Percentiles rank a stretch among this genome's conserved stretches.
phyloP scores from a whole-genome alignment of 345 rosid species.

The Durio zibethinus region DNA sequence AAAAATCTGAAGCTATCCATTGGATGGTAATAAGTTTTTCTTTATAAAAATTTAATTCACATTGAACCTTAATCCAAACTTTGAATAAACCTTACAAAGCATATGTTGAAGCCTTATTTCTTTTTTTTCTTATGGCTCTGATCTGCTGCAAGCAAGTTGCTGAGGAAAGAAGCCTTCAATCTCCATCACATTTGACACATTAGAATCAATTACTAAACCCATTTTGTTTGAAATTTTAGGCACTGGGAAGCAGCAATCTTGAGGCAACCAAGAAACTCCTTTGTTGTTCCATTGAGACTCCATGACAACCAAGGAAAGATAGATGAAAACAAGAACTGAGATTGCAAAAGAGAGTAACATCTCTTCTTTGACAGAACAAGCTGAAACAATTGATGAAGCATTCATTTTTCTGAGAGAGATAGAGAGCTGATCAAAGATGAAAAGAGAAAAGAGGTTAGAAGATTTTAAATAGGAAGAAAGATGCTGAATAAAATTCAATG shows the following conservation, averaged over 20 bases:
- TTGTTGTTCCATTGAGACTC: slow-evolving; percentile 4
- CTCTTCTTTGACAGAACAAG: neutral
- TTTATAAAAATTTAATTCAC: neutral
- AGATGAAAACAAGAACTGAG: neutral
- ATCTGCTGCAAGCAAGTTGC: neutral
- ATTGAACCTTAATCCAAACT: neutral
- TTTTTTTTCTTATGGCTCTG: neutral
- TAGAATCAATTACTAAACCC: neutral
- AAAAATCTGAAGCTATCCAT: neutral
- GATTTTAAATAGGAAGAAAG: neutral
- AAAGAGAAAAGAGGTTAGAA: neutral
- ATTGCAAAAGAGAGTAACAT: neutral
- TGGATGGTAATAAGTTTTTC: neutral
- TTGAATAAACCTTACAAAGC: neutral
- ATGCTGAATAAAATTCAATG: neutral
- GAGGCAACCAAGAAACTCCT: neutral
- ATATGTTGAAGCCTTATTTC: neutral
- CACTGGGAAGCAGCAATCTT: neutral
- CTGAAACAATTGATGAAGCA: neutral
- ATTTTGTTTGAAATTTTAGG: neutral
- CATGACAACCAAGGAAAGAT: neutral
- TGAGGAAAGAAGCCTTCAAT: neutral
- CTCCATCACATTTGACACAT: neutral
- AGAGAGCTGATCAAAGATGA: neutral
- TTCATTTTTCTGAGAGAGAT: neutral